Conservation (phyloP, 2,329 filamentous ascomycete genomes). For the Amphichorda felina region DNA sequence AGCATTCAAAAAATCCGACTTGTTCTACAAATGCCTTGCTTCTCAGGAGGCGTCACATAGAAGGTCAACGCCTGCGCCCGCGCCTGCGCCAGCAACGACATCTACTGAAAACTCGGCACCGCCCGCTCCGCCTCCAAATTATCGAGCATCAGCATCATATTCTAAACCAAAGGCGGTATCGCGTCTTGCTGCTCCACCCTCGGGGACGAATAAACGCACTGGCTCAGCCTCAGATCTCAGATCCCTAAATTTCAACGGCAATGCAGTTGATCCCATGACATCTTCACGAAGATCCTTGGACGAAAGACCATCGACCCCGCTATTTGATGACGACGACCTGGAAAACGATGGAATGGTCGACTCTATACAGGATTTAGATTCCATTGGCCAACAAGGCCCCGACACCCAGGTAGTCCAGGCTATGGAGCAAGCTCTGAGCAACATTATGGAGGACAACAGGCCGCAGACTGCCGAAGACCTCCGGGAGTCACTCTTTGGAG, state of each 20-base stretch:
- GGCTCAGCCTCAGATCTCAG: conserved; percentile 37
- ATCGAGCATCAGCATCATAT: conserved; percentile 22
- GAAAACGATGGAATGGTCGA: conserved; percentile 59
- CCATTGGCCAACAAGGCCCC: conserved; percentile 44
- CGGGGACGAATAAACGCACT: conserved; percentile 25
- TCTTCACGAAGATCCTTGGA: conserved; percentile 58
- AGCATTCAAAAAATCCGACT: conserved; percentile 80
- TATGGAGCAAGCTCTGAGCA: conserved; percentile 83
- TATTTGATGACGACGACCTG: conserved; percentile 76
- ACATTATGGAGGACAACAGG: conserved; percentile 76
- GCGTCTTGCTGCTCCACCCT: conserved; percentile 27
- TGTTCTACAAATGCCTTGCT: conserved; percentile 93
- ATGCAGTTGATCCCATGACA: conserved; percentile 25
- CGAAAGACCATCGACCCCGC: conserved; percentile 31
- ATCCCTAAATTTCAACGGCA: conserved; percentile 22
- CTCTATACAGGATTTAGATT: conserved; percentile 68
- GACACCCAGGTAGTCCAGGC: conserved; percentile 79
- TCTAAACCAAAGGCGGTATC: conserved; percentile 31
- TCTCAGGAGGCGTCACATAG: conserved; percentile 59
- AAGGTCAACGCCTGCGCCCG: conserved; percentile 8
- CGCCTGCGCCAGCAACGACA: conserved; percentile 1
- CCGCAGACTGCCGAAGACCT: conserved; percentile 52
- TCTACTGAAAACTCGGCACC: conserved; percentile 4
- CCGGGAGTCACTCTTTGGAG: conserved; percentile 51
- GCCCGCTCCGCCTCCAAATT: conserved; percentile 9